These are phyloP conservation scores for Lojkania enalia DNA, from an alignment of 2,329 filamentous ascomycete species.

Conservation along the genomic window DNA sequence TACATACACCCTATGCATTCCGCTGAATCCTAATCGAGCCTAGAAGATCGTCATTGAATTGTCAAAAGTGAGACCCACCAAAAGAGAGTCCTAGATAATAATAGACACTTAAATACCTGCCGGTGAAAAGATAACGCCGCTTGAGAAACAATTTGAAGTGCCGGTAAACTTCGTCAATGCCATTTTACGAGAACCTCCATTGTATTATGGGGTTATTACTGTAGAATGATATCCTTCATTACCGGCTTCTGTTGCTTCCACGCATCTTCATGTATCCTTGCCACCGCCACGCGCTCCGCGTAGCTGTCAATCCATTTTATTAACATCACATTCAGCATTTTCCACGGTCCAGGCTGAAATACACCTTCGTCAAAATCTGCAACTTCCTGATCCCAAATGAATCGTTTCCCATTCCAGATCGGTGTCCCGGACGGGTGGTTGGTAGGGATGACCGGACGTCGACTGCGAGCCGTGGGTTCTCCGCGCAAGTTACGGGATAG, in stretches of 20 bases:
- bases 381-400: conserved; percentile 34
- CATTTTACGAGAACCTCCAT: too few species aligned
- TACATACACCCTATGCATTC: too few species aligned
- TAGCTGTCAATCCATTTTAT: conserved; percentile 32
- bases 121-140: too few species aligned
- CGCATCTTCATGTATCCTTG: conserved; percentile 37
- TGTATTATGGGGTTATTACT: too few species aligned
- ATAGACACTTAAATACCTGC: too few species aligned
- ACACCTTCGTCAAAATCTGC: conserved; percentile 29
- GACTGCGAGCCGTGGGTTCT: conserved; percentile 17
- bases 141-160: too few species aligned
- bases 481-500: conserved; percentile 33
- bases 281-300: conserved; percentile 36
- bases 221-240: conserved; percentile 31
- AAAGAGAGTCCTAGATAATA: too few species aligned
- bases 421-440: conserved; percentile 39
- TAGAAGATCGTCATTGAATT: too few species aligned
- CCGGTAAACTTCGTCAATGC: too few species aligned
- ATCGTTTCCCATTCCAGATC: conserved; percentile 33
- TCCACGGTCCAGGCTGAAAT: conserved; percentile 31
- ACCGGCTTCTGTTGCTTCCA: conserved; percentile 25
- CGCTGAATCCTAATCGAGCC: too few species aligned
- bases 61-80: too few species aligned
- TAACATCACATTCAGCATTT: conserved; percentile 40
- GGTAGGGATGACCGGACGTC: conserved; percentile 17